Percentiles rank a stretch among this genome's conserved stretches.
Conservation (phyloP, 257 asterid genomes). For the Fraxinus quadrangulata region DNA sequence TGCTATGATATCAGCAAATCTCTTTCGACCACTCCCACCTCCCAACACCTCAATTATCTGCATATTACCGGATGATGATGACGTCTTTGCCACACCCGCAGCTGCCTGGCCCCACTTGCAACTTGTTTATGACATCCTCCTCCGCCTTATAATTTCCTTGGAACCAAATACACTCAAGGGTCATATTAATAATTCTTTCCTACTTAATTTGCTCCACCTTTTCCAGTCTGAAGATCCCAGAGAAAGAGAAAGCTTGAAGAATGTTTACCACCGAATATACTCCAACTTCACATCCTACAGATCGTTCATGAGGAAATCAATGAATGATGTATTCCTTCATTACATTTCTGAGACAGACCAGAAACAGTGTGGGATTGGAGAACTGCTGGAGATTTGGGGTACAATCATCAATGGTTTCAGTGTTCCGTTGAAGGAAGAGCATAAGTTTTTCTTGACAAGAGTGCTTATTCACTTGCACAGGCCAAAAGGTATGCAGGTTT, state of each 20-base stretch:
- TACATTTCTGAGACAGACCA: constrained; percentile 57
- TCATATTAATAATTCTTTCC: constrained; percentile 36
- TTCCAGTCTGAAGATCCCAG: constrained; percentile 79
- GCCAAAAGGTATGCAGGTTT: constrained; percentile 70
- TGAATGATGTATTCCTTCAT: constrained; percentile 68
- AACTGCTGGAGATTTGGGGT: constrained; percentile 77
- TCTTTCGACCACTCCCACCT: constrained; percentile 68
- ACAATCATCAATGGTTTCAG: constrained; percentile 77
- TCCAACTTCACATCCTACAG: constrained; percentile 54
- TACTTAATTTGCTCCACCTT: constrained; percentile 42
- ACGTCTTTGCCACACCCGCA: constrained; percentile 43
- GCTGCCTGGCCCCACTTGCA: constrained; percentile 75
- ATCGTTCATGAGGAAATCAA: constrained; percentile 73
- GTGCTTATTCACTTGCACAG: constrained; percentile 69
- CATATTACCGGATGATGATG: constrained; percentile 65
- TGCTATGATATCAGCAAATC: constrained; percentile 56
- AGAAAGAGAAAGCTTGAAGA: constrained; percentile 71
- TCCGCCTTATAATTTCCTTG: constrained; percentile 35
- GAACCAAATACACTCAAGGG: constrained; percentile 39
- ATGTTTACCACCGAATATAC: constrained; percentile 61
- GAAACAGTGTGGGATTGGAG: constrained; percentile 70
- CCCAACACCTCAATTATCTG: constrained; percentile 37
- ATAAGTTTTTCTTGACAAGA: constrained; percentile 59
- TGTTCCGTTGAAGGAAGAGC: constrained; percentile 77
- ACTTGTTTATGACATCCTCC: constrained; percentile 68